A percentile compares a stretch with the other conserved stretches of the same genome.
Evolutionary conservation across 2,329 filamentous ascomycete genomes (phyloP).

Genomic region (Curvularia spicifera): DNA sequence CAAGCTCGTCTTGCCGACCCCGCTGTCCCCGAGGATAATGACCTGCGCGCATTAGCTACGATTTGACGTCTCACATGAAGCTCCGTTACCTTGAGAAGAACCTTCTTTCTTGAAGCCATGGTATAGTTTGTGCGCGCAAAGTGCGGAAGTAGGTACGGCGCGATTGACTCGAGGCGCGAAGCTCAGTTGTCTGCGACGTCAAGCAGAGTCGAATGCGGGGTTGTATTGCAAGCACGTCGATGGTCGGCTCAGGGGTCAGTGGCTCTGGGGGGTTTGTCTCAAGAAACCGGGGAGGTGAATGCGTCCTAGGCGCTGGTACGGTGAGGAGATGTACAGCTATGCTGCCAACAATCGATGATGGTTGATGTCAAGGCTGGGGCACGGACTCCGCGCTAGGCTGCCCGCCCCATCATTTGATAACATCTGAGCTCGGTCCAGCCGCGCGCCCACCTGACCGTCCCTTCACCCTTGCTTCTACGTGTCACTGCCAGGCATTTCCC

Average conservation of each 20-base stretch:
- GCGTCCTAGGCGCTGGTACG: constrained; percentile 12
- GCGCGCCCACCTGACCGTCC: constrained; percentile 12
- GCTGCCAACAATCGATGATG: constrained; percentile 16
- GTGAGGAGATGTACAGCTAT: constrained; percentile 14
- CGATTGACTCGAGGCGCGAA: constrained; percentile 14
- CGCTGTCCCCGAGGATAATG: constrained; percentile 98
- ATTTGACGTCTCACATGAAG: background rate
- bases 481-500: background rate
- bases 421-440: constrained; percentile 8
- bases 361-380: constrained; percentile 15
- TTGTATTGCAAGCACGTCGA: constrained; percentile 1
- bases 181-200: constrained; percentile 9
- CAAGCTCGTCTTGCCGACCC: constrained; percentile 98
- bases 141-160: constrained; percentile 11
- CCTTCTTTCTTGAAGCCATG: constrained; percentile 71
- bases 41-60: constrained; percentile 65
- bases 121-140: constrained; percentile 16
- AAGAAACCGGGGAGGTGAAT: background rate
- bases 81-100: constrained; percentile 77
- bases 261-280: background rate
- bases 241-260: background rate
- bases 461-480: constrained; percentile 5
- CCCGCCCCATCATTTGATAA: constrained; percentile 11
- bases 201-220: constrained; percentile 9
- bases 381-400: constrained; percentile 10